phyloP scores from a whole-genome alignment of 148 eudicot genomes.

The Amaranthus palmeri region DNA sequence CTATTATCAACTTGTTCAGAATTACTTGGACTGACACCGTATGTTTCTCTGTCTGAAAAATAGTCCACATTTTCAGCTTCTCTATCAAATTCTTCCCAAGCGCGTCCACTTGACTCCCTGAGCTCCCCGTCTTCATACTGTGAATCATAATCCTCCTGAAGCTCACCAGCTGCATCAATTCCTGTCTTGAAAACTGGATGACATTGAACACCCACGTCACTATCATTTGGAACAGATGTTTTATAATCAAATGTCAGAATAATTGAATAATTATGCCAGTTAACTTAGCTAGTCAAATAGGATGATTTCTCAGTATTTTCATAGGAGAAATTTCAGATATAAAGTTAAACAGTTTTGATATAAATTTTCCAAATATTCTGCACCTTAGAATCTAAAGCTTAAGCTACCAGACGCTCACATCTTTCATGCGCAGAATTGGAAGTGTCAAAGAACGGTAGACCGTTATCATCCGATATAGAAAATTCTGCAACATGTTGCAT shows the following conservation, averaged over 20 bases:
- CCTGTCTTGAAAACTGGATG: slow-evolving; percentile 12
- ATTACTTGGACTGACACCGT: slow-evolving; percentile 14
- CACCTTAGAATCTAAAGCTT: slow-evolving; percentile 9
- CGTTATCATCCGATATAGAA: slow-evolving; percentile 3
- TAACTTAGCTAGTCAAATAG: slow-evolving; percentile 11
- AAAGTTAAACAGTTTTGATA: background rate
- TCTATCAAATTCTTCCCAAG: slow-evolving; percentile 34
- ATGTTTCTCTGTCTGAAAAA: slow-evolving; percentile 19
- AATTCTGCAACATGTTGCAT: background rate
- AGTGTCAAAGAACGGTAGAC: background rate
- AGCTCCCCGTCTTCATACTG: slow-evolving; percentile 54
- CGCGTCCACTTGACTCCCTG: slow-evolving; percentile 32
- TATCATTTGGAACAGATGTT: slow-evolving; percentile 8
- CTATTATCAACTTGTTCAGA: slow-evolving; percentile 9
- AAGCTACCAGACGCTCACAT: slow-evolving; percentile 15
- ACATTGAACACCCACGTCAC: slow-evolving; percentile 15
- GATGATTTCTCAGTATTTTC: background rate
- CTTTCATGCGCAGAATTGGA: slow-evolving; percentile 3
- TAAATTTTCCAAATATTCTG: background rate
- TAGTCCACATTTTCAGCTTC: slow-evolving; percentile 26
- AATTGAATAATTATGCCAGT: slow-evolving; percentile 4
- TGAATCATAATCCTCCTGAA: slow-evolving; percentile 35
- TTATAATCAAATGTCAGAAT: slow-evolving; percentile 1
- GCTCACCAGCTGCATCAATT: slow-evolving; percentile 17
- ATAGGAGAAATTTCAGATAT: slow-evolving; percentile 8